Percentiles rank a stretch among this genome's conserved stretches.
Conservation (phyloP, 1,284 basidiomycete species). For the Psilocybe mexicana region DNA sequence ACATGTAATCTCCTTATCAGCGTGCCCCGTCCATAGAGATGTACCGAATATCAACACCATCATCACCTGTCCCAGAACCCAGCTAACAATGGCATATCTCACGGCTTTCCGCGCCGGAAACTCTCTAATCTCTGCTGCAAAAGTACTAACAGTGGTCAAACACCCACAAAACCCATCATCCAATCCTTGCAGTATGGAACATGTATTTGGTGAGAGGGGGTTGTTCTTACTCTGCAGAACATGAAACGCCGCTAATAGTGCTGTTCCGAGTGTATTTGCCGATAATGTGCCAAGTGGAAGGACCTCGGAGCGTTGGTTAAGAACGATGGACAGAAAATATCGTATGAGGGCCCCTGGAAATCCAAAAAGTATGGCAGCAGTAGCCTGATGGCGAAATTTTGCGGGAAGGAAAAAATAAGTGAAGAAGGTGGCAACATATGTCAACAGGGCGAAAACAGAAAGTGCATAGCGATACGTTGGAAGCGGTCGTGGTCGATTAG, state of each 20-base stretch:
- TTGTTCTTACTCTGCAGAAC: constrained; percentile 61
- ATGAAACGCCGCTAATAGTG: constrained; percentile 71
- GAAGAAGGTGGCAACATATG: constrained; percentile 70
- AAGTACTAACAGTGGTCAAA: constrained; percentile 93
- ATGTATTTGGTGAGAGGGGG: constrained; percentile 53
- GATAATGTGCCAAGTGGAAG: constrained; percentile 88
- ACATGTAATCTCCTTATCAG: constrained; percentile 37
- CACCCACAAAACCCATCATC: constrained; percentile 95
- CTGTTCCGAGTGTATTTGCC: constrained; percentile 85
- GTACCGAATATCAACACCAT: constrained; percentile 79
- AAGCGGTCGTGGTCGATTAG: constrained; percentile 35
- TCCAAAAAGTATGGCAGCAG: constrained; percentile 87
- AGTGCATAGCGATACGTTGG: constrained; percentile 45
- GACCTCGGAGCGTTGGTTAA: constrained; percentile 66
- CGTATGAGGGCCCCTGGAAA: constrained; percentile 89
- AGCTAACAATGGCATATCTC: constrained; percentile 72
- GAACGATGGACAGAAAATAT: constrained; percentile 71
- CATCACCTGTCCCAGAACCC: constrained; percentile 70
- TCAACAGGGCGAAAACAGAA: constrained; percentile 49
- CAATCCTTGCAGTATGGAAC: constrained; percentile 78
- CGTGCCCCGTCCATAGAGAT: constrained; percentile 48
- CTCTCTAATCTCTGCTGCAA: constrained; percentile 77
- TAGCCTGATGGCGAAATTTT: constrained; percentile 77
- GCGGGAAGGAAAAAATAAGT: constrained; percentile 76
- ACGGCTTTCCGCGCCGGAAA: constrained; percentile 59